Evolutionary conservation across 1,284 basidiomycete genomes (phyloP).

Genomic region (Boletus sp.): DNA sequence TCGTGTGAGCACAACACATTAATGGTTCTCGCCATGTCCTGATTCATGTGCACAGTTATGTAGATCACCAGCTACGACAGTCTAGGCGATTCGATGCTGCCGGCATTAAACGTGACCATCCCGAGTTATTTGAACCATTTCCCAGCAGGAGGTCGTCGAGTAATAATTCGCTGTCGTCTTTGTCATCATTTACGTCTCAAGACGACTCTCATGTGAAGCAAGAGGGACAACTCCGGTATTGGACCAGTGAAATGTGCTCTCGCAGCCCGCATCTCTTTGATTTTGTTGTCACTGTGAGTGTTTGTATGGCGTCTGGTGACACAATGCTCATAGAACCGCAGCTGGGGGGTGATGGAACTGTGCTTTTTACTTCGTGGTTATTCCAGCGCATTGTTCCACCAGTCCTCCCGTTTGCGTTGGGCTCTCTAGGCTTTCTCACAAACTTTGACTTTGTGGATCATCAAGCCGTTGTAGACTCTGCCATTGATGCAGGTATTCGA

Average conservation of each 20-base stretch:
- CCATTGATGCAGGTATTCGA: conserved; percentile 89
- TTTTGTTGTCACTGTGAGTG: conserved; percentile 90
- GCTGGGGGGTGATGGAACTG: conserved; percentile 98
- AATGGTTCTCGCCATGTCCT: conserved; percentile 10
- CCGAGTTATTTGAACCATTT: conserved; percentile 82
- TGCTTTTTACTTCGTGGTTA: conserved; percentile 98
- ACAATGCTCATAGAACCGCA: conserved; percentile 32
- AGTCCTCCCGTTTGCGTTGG: conserved; percentile 95
- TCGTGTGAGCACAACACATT: conserved; percentile 56
- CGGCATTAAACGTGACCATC: conserved; percentile 82
- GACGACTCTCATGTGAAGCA: conserved; percentile 42
- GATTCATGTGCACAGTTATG: conserved; percentile 59
- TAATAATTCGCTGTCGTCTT: conserved; percentile 52
- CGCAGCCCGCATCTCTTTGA: conserved; percentile 92
- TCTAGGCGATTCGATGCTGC: conserved; percentile 94
- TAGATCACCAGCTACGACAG: conserved; percentile 87
- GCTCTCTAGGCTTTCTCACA: conserved; percentile 96
- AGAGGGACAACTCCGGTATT: conserved; percentile 93
- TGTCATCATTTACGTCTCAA: conserved; percentile 39
- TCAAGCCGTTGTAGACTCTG: conserved; percentile 83
- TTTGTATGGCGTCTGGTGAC: conserved; percentile 1
- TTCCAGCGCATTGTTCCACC: conserved; percentile 98
- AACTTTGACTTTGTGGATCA: conserved; percentile 96
- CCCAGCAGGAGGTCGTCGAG: conserved; percentile 71
- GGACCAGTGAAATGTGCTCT: conserved; percentile 97